These are phyloP conservation scores for Spergularia azorica DNA, from an alignment of 179 eudicot species.

Conservation along the genomic window DNA sequence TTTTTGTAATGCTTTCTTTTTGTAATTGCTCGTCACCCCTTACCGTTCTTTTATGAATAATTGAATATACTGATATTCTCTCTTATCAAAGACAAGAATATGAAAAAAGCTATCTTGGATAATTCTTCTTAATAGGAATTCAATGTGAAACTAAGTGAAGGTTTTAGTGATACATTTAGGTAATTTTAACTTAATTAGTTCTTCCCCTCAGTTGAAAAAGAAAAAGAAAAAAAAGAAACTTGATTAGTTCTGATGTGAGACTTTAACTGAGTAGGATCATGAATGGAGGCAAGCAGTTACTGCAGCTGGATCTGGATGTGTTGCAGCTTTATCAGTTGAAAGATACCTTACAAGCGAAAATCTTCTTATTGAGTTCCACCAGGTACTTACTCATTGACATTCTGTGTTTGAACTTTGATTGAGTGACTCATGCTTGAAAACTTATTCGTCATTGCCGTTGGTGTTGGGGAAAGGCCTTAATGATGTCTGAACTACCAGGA, in stretches of 20 bases:
- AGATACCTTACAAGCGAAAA: constrained; percentile 86
- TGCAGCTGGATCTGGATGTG: constrained; percentile 98
- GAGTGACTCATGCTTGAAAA: background rate
- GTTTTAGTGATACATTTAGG: background rate
- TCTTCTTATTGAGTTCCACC: constrained; percentile 96
- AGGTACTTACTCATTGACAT: constrained; percentile 47
- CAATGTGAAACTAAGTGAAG: too few relatives aligned
- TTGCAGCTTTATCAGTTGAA: constrained; percentile 97
- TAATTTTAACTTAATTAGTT: constrained; percentile 6
- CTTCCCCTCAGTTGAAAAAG: too few relatives aligned
- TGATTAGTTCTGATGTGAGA: constrained; percentile 12
- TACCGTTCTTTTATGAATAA: too few relatives aligned
- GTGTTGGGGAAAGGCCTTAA: background rate
- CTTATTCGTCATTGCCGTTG: background rate
- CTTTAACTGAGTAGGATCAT: constrained; percentile 63
- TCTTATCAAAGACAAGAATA: too few relatives aligned
- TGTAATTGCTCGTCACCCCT: too few relatives aligned
- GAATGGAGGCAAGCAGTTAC: constrained; percentile 99
- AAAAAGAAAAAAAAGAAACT: too few relatives aligned
- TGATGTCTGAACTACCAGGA: background rate
- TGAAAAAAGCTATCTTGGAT: too few relatives aligned
- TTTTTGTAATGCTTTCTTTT: too few relatives aligned
- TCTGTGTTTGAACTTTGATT: background rate
- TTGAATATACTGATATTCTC: too few relatives aligned
- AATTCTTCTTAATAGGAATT: too few relatives aligned